Conservation (phyloP, 805 yeast genomes). For the Hanseniaspora nectarophila region DNA sequence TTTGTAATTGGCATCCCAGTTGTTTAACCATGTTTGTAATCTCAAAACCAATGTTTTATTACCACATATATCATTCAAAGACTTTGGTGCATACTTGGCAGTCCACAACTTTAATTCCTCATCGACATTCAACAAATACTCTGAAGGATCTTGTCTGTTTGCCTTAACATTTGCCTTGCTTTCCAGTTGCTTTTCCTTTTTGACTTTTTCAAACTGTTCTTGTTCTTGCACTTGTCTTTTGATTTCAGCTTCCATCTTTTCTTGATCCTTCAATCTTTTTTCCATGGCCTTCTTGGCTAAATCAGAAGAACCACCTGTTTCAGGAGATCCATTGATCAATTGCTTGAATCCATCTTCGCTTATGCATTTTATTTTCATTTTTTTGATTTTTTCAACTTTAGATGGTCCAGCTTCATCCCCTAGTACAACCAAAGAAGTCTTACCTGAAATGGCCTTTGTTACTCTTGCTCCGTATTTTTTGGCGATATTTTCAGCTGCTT, state of each 20-base stretch:
- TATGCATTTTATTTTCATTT: constrained; percentile 64
- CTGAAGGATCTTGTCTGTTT: constrained; percentile 26
- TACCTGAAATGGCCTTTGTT: constrained; percentile 70
- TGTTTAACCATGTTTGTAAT: constrained; percentile 59
- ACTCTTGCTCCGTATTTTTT: constrained; percentile 85
- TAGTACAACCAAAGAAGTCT: constrained; percentile 76
- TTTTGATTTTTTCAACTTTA: constrained; percentile 71
- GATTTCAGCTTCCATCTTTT: constrained; percentile 32
- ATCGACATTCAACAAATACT: constrained; percentile 35
- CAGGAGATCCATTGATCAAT: constrained; percentile 68
- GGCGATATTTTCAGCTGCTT: constrained; percentile 62
- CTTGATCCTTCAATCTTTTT: constrained; percentile 60
- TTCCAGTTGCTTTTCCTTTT: constrained; percentile 17
- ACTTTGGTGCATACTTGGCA: constrained; percentile 76
- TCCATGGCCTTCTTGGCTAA: constrained; percentile 60
- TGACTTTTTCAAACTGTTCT: constrained; percentile 15
- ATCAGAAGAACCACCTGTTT: constrained; percentile 79
- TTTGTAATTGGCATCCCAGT: constrained; percentile 56
- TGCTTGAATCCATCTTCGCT: constrained; percentile 76
- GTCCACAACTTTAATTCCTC: constrained; percentile 49
- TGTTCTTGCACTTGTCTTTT: constrained; percentile 15
- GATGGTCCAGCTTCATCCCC: constrained; percentile 96
- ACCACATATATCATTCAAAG: constrained; percentile 73
- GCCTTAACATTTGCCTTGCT: not conserved
- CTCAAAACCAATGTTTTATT: constrained; percentile 63